Percentiles rank a stretch among this genome's conserved stretches.
phyloP scores from a whole-genome alignment of 306 rosid genomes.

The Castanea sativa region DNA sequence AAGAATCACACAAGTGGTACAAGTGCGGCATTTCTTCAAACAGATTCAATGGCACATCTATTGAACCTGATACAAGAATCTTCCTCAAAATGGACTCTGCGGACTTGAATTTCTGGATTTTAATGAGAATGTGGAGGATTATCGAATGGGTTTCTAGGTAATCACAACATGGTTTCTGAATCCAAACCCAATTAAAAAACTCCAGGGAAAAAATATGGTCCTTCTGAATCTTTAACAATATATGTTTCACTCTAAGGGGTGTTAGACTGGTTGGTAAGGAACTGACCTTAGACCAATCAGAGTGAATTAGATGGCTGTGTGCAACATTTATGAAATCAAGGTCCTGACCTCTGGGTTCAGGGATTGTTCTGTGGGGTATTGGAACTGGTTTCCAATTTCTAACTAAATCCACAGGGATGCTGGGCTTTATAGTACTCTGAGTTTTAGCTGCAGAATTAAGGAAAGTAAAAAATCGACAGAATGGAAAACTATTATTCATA shows the following conservation, averaged over 20 bases:
- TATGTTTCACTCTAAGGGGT: constrained; percentile 58
- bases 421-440: constrained; percentile 17
- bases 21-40: constrained; percentile 57
- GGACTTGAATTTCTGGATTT: constrained; percentile 52
- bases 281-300: constrained; percentile 68
- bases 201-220: constrained; percentile 65
- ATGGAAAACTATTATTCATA: constrained; percentile 1
- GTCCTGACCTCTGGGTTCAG: constrained; percentile 67
- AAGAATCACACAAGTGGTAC: constrained; percentile 57
- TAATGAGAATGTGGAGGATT: constrained; percentile 68
- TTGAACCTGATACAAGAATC: constrained; percentile 27
- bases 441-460: constrained; percentile 23
- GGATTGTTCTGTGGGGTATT: constrained; percentile 66
- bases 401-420: constrained; percentile 7
- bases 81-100: constrained; percentile 47
- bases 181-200: constrained; percentile 67
- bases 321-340: constrained; percentile 70
- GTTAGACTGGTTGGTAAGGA: constrained; percentile 45
- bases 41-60: constrained; percentile 44
- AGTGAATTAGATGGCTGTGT: constrained; percentile 68
- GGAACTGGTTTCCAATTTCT: constrained; percentile 37
- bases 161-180: constrained; percentile 45
- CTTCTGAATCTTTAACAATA: constrained; percentile 53
- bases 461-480: constrained; percentile 42
- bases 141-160: constrained; percentile 56